Conservation (phyloP, 2,329 filamentous ascomycete species). For the Metarhizium brunneum region DNA sequence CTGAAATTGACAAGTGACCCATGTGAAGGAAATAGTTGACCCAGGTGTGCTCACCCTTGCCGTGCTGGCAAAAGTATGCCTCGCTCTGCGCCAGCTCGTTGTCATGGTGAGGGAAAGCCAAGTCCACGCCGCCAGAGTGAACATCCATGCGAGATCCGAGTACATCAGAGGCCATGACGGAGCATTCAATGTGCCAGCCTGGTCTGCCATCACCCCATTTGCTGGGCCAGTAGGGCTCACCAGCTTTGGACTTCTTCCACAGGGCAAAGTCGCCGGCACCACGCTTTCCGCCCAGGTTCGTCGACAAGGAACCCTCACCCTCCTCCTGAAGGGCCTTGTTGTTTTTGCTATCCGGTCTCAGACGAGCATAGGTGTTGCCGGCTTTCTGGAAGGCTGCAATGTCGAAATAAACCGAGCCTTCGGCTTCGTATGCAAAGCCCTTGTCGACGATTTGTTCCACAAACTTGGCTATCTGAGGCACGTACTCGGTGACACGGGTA, state of each 20-base stretch:
- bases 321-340: constrained; percentile 79
- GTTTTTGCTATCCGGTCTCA: constrained; percentile 77
- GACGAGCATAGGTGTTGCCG: constrained; percentile 75
- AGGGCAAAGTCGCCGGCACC: constrained; percentile 79
- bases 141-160: constrained; percentile 81
- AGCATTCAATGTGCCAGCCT: constrained; percentile 97
- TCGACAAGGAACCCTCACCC: constrained; percentile 74
- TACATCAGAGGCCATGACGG: constrained; percentile 87
- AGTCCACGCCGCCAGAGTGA: constrained; percentile 85
- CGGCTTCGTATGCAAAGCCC: constrained; percentile 71
- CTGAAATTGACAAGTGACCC: constrained; percentile 77
- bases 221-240: constrained; percentile 84
- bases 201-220: constrained; percentile 82
- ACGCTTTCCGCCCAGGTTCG: constrained; percentile 56
- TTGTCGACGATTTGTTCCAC: constrained; percentile 77
- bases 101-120: constrained; percentile 87
- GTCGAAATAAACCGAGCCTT: constrained; percentile 92
- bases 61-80: constrained; percentile 60
- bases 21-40: constrained; percentile 95
- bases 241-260: constrained; percentile 87
- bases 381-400: constrained; percentile 76
- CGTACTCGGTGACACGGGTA: constrained; percentile 88
- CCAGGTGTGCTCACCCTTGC: constrained; percentile 59
- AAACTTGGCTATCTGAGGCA: constrained; percentile 76
- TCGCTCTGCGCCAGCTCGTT: constrained; percentile 88